phyloP scores from a whole-genome alignment of 2,329 filamentous ascomycete genomes.

The Endocalyx cinctus region DNA sequence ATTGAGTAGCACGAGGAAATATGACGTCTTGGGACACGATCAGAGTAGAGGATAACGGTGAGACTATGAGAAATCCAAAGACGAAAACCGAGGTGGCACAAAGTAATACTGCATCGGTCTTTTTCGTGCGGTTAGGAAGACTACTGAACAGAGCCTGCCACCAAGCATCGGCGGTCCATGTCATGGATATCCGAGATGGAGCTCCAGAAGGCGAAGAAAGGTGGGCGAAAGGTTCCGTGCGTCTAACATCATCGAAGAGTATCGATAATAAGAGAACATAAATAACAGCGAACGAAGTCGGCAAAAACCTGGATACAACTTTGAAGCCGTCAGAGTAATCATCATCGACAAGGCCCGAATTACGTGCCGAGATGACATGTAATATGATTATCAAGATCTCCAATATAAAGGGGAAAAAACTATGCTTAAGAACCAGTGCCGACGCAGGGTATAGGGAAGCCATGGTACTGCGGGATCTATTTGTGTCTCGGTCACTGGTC shows the following conservation, averaged over 20 bases:
- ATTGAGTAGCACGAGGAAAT: constrained; percentile 4
- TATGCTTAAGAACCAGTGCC: constrained; percentile 5
- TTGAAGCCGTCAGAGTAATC: constrained; percentile 6
- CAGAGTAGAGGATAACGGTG: constrained; percentile 11
- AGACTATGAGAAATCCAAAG: constrained; percentile 10
- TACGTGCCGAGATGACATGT: constrained; percentile 9
- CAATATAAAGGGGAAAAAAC: constrained; percentile 7
- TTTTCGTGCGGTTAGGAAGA: constrained; percentile 6
- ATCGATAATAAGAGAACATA: constrained; percentile 11
- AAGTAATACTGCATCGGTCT: constrained; percentile 9
- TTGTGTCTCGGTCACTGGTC: too few relatives aligned
- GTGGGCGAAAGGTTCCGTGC: constrained; percentile 10
- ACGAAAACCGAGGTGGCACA: constrained; percentile 9
- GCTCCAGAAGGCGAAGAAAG: constrained; percentile 10
- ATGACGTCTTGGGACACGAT: constrained; percentile 10
- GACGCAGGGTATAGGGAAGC: constrained; percentile 13
- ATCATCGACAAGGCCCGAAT: constrained; percentile 8
- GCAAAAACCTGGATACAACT: constrained; percentile 11
- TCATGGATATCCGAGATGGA: constrained; percentile 5
- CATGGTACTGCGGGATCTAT: too few relatives aligned
- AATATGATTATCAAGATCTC: constrained; percentile 5
- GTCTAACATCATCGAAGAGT: constrained; percentile 12
- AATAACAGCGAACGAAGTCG: constrained; percentile 10
- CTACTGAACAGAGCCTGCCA: constrained; percentile 9
- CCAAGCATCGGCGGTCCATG: constrained; percentile 13